These are phyloP conservation scores for Calonectria pseudoreteaudii DNA, from an alignment of 2,329 filamentous ascomycete species.

Conservation along the genomic window DNA sequence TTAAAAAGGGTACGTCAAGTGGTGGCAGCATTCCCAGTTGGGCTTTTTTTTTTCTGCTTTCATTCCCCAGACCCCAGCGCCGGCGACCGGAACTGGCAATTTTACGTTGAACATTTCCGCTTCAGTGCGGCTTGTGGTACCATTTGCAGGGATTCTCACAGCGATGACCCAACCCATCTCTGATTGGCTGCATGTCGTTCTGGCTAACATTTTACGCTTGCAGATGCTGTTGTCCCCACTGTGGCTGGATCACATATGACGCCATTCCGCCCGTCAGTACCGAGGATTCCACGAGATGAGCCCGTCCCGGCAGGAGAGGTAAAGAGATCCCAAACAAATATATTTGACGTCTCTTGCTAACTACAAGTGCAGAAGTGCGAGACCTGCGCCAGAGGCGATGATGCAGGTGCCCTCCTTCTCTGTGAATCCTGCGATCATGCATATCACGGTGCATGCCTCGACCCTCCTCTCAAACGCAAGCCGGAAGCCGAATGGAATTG, in stretches of 20 bases:
- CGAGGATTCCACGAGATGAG: conserved; percentile 71
- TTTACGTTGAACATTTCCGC: conserved; percentile 34
- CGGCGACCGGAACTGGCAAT: conserved; percentile 30
- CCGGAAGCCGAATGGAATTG: conserved; percentile 96
- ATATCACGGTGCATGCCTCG: conserved; percentile 88
- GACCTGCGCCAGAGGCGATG: conserved; percentile 83
- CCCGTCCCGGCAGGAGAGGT: conserved; percentile 56
- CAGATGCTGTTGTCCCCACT: conserved; percentile 74
- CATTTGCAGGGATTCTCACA: conserved; percentile 41
- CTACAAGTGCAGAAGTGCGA: conserved; percentile 75
- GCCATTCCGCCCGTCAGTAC: conserved; percentile 85
- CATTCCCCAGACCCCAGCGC: conserved; percentile 9
- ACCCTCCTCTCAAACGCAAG: conserved; percentile 82
- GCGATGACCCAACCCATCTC: conserved; percentile 31
- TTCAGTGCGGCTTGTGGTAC: conserved; percentile 29
- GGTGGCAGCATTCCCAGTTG: not conserved
- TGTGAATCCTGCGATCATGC: conserved; percentile 94
- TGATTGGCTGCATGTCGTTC: conserved; percentile 34
- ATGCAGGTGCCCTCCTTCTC: conserved; percentile 75
- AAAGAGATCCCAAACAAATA: conserved; percentile 40
- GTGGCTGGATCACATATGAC: conserved; percentile 98
- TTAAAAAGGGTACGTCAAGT: conserved; percentile 72
- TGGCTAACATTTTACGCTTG: conserved; percentile 37
- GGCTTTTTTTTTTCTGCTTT: conserved; percentile 12
- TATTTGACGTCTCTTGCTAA: conserved; percentile 22